These are phyloP conservation scores for Aureobasidium pullulans DNA, from an alignment of 2,329 filamentous ascomycete genomes.

Conservation along the genomic window DNA sequence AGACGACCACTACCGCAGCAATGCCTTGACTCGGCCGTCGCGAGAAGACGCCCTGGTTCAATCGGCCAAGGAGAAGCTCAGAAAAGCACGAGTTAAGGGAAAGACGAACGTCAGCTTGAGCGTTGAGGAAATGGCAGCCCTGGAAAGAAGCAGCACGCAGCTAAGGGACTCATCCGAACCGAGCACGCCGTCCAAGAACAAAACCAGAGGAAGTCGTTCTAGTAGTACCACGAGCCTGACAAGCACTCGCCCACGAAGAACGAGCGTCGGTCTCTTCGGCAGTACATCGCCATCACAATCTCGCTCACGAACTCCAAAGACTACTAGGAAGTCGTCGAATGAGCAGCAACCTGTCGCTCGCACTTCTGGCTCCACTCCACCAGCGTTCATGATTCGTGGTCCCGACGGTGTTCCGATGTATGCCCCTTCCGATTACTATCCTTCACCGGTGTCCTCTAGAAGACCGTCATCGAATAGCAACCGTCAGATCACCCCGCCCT, in stretches of 20 bases:
- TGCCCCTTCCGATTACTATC: conserved; percentile 25
- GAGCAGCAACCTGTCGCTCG: conserved; percentile 21
- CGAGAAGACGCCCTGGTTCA: conserved; percentile 71
- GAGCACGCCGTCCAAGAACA: conserved; percentile 21
- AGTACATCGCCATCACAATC: conserved; percentile 23
- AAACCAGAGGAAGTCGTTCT: conserved; percentile 24
- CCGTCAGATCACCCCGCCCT: conserved; percentile 25
- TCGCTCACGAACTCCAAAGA: conserved; percentile 25
- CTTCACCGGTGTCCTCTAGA: conserved; percentile 15
- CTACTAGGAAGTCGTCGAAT: conserved; percentile 20
- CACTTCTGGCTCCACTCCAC: conserved; percentile 18
- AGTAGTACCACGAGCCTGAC: conserved; percentile 31
- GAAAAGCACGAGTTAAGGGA: conserved; percentile 67
- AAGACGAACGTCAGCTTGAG: conserved; percentile 73
- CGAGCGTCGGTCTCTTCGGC: conserved; percentile 26
- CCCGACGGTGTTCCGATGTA: conserved; percentile 42
- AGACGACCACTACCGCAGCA: conserved; percentile 12
- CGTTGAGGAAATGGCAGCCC: conserved; percentile 70
- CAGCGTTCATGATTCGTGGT: conserved; percentile 42
- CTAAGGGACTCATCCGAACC: conserved; percentile 16
- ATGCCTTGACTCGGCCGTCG: conserved; percentile 35
- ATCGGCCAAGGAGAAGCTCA: conserved; percentile 71
- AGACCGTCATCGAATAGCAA: conserved; percentile 24
- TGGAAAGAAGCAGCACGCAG: conserved; percentile 51
- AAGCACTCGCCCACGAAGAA: conserved; percentile 28